Evolutionary conservation across 2,329 filamentous ascomycete species (phyloP).

Genomic region (Alternaria triticina): DNA sequence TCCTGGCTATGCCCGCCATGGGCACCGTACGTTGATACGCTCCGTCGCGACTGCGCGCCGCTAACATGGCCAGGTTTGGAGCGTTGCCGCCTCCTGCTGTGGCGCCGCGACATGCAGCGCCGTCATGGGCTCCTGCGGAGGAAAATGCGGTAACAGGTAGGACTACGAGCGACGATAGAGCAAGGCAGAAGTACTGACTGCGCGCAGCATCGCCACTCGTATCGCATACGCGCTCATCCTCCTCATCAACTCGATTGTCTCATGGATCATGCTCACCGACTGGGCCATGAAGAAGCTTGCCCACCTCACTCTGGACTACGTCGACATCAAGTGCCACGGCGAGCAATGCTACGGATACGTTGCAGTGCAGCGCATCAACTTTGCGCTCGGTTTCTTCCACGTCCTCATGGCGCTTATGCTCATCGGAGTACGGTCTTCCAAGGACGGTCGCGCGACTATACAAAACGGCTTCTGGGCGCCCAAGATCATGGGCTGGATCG

Average conservation of each 20-base stretch:
- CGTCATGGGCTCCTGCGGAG: conserved; percentile 89
- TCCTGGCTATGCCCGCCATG: conserved; percentile 85
- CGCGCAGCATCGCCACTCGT: conserved; percentile 83
- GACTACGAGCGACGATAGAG: no score
- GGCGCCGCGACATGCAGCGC: conserved; percentile 96
- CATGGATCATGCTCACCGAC: conserved; percentile 98
- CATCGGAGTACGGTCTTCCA: conserved; percentile 84
- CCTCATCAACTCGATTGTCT: conserved; percentile 92
- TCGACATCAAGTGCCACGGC: conserved; percentile 88
- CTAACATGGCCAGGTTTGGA: conserved; percentile 66
- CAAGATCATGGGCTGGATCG: conserved; percentile 89
- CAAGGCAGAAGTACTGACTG: no score
- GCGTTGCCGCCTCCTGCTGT: conserved; percentile 87
- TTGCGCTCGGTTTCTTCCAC: conserved; percentile 93
- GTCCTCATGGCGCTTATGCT: conserved; percentile 83
- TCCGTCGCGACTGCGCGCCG: conserved; percentile 9
- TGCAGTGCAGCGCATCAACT: conserved; percentile 97
- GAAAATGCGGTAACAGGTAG: conserved; percentile 92
- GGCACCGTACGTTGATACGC: conserved; percentile 71
- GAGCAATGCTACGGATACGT: conserved; percentile 95
- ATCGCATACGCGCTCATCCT: conserved; percentile 96
- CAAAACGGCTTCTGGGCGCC: conserved; percentile 99
- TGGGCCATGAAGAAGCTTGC: conserved; percentile 98
- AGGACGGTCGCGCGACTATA: conserved; percentile 82
- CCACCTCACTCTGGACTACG: conserved; percentile 90